phyloP scores from a whole-genome alignment of 192 early-diverging fungal species.

The Backusella parvicylindrica region DNA sequence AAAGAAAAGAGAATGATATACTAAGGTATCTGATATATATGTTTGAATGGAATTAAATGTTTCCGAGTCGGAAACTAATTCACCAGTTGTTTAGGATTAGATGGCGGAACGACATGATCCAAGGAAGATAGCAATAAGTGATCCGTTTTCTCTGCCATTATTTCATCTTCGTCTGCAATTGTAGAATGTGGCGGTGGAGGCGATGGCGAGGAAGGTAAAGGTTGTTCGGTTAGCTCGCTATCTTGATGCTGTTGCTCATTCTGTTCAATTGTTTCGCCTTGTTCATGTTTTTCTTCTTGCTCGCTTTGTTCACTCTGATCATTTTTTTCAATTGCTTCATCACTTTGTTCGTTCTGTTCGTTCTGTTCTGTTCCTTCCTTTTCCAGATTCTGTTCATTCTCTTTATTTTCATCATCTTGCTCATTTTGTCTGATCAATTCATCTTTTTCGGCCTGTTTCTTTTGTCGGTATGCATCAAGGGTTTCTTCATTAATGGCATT shows the following conservation, averaged over 20 bases:
- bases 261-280: background rate
- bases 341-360: background rate
- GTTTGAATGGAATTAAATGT: background rate
- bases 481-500: background rate
- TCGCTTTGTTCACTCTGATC: background rate
- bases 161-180: background rate
- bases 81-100: background rate
- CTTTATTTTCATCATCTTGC: background rate
- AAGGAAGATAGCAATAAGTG: background rate
- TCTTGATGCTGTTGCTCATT: background rate
- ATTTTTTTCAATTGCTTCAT: background rate
- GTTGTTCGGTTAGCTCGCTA: background rate
- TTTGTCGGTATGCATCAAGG: background rate
- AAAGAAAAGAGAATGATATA: background rate
- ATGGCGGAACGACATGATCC: background rate
- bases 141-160: slow-evolving; percentile 1
- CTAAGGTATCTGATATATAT: background rate
- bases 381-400: background rate
- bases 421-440: background rate
- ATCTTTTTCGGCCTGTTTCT: background rate
- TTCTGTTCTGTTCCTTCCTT: no score
- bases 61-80: slow-evolving; percentile 3
- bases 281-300: background rate
- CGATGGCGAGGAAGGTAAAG: background rate
- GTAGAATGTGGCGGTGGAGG: background rate